These are phyloP conservation scores for Geotrichum fermentans DNA, from an alignment of 1,139 yeast species.

Conservation along the genomic window DNA sequence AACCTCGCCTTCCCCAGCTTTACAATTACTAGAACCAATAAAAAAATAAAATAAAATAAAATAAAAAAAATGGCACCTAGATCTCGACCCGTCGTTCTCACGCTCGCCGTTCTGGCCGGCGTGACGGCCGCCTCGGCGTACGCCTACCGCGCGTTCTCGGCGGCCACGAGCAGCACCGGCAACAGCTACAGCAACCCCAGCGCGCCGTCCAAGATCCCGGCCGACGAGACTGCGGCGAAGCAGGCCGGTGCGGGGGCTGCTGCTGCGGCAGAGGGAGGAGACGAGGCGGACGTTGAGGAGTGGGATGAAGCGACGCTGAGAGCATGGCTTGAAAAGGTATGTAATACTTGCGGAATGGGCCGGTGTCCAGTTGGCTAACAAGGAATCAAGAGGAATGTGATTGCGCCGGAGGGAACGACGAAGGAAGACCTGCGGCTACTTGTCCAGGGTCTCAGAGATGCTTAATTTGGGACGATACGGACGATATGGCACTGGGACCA, in stretches of 20 bases:
- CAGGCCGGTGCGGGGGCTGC: background rate
- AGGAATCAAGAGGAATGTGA: slow-evolving; percentile 2
- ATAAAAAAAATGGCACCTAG: background rate
- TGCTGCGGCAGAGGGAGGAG: too few species aligned
- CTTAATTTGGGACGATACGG: too few species aligned
- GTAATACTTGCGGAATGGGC: background rate
- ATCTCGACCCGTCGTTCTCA: background rate
- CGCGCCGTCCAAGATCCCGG: background rate
- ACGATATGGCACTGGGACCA: too few species aligned
- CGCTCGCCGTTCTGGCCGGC: background rate
- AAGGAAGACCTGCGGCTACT: background rate
- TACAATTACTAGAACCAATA: too few species aligned
- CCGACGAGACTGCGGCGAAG: background rate
- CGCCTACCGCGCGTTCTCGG: background rate
- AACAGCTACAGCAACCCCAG: background rate
- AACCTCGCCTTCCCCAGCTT: too few species aligned
- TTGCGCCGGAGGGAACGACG: slow-evolving; percentile 5
- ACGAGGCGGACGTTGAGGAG: background rate
- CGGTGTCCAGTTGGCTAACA: background rate
- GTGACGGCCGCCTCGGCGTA: background rate
- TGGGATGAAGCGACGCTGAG: background rate
- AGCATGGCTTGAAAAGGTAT: slow-evolving; percentile 3
- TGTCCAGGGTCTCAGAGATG: slow-evolving; percentile 1
- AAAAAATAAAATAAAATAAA: too few species aligned
- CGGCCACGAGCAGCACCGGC: background rate